Conservation (phyloP, 192 early-diverging fungal species). For the Podila epicladia region DNA sequence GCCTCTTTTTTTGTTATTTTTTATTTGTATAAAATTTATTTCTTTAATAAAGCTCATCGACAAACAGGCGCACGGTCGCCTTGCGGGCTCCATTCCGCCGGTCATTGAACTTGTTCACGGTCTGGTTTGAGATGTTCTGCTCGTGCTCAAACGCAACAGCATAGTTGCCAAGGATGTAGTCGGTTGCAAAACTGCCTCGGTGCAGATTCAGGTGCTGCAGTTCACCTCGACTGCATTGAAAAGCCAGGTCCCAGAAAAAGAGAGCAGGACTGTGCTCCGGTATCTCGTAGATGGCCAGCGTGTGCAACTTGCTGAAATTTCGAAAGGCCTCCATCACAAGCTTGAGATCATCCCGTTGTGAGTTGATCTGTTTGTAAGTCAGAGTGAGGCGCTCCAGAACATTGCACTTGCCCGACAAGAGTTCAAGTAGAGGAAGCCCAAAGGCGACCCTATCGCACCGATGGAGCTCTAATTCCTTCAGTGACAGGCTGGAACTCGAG, state of each 20-base stretch:
- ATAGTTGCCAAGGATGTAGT: conserved; percentile 44
- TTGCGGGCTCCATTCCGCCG: conserved; percentile 26
- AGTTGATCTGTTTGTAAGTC: conserved; percentile 49
- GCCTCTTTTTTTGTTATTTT: no score
- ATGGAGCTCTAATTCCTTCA: conserved; percentile 39
- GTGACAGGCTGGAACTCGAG: conserved; percentile 29
- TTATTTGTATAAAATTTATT: no score
- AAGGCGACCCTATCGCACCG: conserved; percentile 43
- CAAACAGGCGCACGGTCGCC: conserved; percentile 23
- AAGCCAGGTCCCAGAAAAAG: conserved; percentile 50
- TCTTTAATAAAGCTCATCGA: conserved; percentile 24
- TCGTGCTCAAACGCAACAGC: conserved; percentile 33
- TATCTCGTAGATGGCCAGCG: conserved; percentile 34
- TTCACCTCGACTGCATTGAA: conserved; percentile 22
- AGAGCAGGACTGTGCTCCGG: conserved; percentile 46
- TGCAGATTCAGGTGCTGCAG: conserved; percentile 31
- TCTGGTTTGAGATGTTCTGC: conserved; percentile 35
- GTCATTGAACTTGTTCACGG: conserved; percentile 44
- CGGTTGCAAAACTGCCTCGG: conserved; percentile 29
- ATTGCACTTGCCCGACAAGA: conserved; percentile 17
- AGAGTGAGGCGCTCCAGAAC: conserved; percentile 36
- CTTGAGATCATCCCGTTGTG: conserved; percentile 41
- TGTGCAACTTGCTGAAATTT: conserved; percentile 11
- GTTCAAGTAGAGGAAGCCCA: conserved; percentile 23
- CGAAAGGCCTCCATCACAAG: conserved; percentile 51